These are phyloP conservation scores for Coniochaeta prunicola DNA, from an alignment of 2,329 filamentous ascomycete species.

Conservation along the genomic window DNA sequence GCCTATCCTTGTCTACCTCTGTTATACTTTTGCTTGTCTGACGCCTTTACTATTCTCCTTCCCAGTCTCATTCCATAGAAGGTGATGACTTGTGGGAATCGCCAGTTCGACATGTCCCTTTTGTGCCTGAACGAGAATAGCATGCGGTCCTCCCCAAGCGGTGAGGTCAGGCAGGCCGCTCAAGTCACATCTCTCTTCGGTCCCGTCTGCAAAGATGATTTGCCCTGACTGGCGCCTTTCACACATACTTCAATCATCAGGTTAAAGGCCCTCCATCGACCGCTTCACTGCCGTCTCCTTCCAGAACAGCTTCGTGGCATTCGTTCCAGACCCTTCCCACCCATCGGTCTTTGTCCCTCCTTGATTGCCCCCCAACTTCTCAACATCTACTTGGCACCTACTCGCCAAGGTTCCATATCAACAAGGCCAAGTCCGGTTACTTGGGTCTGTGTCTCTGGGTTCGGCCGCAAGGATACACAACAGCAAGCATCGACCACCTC, in stretches of 20 bases:
- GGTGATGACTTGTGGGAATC: not conserved
- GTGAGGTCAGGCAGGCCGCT: not conserved
- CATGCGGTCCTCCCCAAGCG: not conserved
- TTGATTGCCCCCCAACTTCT: not conserved
- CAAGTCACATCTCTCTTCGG: not conserved
- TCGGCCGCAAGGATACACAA: not conserved
- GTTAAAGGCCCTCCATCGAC: not conserved
- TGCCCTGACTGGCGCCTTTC: too few relatives aligned
- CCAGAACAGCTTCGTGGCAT: not conserved
- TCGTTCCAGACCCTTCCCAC: not conserved
- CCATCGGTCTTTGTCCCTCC: not conserved
- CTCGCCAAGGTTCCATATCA: not conserved
- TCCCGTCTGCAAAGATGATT: not conserved
- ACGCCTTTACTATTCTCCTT: not conserved
- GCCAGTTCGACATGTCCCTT: not conserved
- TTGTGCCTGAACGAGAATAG: not conserved
- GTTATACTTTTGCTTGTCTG: not conserved
- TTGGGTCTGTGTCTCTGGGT: not conserved
- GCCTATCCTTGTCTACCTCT: conserved; percentile 6
- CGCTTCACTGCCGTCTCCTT: not conserved
- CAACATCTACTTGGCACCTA: not conserved
- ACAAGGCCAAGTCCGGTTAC: not conserved
- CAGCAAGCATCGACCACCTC: not conserved
- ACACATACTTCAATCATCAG: not conserved
- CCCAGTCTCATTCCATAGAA: not conserved